Evolutionary conservation across 768 basidiomycete genomes (phyloP).

Genomic region (Coprinopsis strossmayeri): DNA sequence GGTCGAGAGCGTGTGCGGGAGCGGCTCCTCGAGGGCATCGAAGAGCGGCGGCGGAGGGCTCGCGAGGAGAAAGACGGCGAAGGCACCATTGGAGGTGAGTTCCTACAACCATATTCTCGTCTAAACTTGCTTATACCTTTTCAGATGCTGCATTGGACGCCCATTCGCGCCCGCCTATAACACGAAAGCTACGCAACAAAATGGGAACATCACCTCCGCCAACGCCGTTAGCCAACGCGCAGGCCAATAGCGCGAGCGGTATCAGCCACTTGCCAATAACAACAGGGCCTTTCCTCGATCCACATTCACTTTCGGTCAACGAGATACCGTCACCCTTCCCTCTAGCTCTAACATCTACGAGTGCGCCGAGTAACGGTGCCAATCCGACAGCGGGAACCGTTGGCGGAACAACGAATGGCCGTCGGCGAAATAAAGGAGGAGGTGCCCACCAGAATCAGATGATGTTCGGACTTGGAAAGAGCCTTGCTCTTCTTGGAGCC

Average conservation of each 20-base stretch:
- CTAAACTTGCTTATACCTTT: constrained; percentile 6
- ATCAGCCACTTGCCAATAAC: constrained; percentile 51
- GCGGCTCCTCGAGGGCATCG: constrained; percentile 76
- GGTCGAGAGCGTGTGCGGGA: constrained; percentile 73
- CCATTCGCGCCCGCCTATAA: constrained; percentile 73
- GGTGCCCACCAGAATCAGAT: constrained; percentile 52
- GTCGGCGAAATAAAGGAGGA: constrained; percentile 47
- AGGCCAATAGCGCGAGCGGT: constrained; percentile 34
- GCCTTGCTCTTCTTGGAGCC: constrained; percentile 45
- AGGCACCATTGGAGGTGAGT: constrained; percentile 63
- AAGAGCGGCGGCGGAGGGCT: constrained; percentile 71
- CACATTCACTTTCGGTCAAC: constrained; percentile 80
- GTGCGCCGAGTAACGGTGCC: constrained; percentile 13
- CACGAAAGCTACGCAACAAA: constrained; percentile 80
- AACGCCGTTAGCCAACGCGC: constrained; percentile 41
- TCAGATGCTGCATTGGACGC: constrained; percentile 69
- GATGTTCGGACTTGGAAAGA: constrained; percentile 70
- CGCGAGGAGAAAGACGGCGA: constrained; percentile 89
- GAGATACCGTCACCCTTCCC: constrained; percentile 70
- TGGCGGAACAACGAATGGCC: constrained; percentile 27
- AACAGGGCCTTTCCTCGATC: constrained; percentile 66
- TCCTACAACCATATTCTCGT: constrained; percentile 6
- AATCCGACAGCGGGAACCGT: constrained; percentile 16
- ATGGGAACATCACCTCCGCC: constrained; percentile 73
- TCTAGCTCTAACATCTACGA: constrained; percentile 21